Evolutionary conservation across 2,329 filamentous ascomycete species (phyloP).

Genomic region (Trichoderma afroharzianum): DNA sequence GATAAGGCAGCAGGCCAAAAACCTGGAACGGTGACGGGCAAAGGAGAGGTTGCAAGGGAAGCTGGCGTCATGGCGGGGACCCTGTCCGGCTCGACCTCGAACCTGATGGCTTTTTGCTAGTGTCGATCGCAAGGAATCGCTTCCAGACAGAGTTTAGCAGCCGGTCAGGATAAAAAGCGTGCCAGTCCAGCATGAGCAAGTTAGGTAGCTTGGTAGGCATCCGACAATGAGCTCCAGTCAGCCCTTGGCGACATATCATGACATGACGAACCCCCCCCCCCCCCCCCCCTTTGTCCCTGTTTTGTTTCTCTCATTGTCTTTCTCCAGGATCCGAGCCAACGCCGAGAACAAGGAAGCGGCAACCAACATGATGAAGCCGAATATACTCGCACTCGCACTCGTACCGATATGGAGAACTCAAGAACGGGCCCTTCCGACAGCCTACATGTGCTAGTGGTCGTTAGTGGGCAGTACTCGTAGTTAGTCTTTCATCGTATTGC

Average conservation of each 20-base stretch:
- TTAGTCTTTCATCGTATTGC: neutral
- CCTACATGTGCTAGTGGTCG: neutral
- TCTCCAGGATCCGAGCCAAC: neutral
- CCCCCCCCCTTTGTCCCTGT: neutral
- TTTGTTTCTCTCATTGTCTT: neutral
- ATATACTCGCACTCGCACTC: neutral
- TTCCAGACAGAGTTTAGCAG: neutral
- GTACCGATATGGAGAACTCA: neutral
- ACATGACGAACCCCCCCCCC: neutral
- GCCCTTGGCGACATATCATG: neutral
- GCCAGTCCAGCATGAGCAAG: neutral
- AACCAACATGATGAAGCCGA: neutral
- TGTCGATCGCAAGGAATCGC: neutral
- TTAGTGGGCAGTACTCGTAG: neutral
- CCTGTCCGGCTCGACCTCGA: neutral
- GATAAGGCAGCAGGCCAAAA: slow-evolving; percentile 10
- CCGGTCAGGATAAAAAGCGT: neutral
- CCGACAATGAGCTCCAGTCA: neutral
- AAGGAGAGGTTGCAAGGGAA: neutral
- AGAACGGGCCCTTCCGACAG: neutral
- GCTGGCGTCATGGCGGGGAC: slow-evolving; percentile 13
- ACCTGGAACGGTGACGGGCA: neutral
- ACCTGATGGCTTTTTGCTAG: neutral
- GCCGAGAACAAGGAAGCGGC: neutral
- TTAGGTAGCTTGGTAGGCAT: neutral